Percentiles rank a stretch among this genome's conserved stretches.
Evolutionary conservation across 2,329 filamentous ascomycete genomes (phyloP).

Genomic region (Pseudogymnoascus sp.): DNA sequence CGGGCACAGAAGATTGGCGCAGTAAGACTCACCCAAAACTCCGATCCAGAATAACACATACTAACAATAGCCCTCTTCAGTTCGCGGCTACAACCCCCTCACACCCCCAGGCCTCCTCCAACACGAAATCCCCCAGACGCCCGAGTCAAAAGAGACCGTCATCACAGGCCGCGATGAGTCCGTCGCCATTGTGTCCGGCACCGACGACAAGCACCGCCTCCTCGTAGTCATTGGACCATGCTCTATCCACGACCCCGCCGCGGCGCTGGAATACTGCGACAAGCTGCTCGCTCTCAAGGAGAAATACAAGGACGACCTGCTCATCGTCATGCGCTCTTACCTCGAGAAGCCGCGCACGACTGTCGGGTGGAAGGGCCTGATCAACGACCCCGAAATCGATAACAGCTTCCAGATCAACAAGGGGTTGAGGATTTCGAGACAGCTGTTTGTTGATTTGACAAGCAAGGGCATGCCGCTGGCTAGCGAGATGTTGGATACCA

Average conservation of each 20-base stretch:
- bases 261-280: conserved; percentile 89
- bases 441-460: conserved; percentile 91
- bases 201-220: conserved; percentile 49
- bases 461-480: conserved; percentile 91
- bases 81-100: conserved; percentile 86
- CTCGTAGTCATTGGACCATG: conserved; percentile 88
- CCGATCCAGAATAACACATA: conserved; percentile 21
- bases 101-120: conserved; percentile 92
- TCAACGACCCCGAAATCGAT: conserved; percentile 98
- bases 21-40: conserved; percentile 44
- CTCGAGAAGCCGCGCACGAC: conserved; percentile 97
- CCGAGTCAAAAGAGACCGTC: conserved; percentile 44
- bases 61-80: conserved; percentile 34
- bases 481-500: conserved; percentile 96
- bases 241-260: conserved; percentile 90
- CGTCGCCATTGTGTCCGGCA: conserved; percentile 61
- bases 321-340: conserved; percentile 97
- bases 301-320: conserved; percentile 80
- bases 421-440: conserved; percentile 74
- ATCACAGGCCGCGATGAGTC: conserved; percentile 55
- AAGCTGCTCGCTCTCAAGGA: conserved; percentile 72
- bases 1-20: conserved; percentile 72
- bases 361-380: conserved; percentile 96
- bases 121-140: conserved; percentile 67
- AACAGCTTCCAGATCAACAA: conserved; percentile 99